phyloP scores from a whole-genome alignment of 228 moss, liverwort and hornwort genomes.

The Sphagnum fallax region DNA sequence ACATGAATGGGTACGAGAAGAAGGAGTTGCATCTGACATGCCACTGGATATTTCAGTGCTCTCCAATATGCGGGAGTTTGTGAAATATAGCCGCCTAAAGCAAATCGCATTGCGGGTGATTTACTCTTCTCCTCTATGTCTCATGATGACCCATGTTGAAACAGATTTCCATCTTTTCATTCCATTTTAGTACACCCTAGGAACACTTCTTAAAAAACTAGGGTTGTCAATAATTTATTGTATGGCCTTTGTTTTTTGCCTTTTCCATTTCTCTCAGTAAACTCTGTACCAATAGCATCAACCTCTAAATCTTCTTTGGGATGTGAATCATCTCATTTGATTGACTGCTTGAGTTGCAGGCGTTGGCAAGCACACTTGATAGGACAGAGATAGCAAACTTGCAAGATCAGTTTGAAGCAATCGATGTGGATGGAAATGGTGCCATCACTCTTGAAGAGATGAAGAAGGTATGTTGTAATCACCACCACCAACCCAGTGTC shows the following conservation, averaged over 20 bases:
- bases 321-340: neutral
- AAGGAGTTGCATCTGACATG: conserved; percentile 86
- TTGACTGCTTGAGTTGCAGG: conserved; percentile 25
- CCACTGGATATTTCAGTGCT: conserved; percentile 94
- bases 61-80: conserved; percentile 97
- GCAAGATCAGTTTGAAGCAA: conserved; percentile 90
- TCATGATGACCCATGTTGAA: too few species aligned
- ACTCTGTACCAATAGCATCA: too few species aligned
- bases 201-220: too few species aligned
- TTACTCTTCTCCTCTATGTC: neutral
- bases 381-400: conserved; percentile 69
- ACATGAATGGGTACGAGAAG: conserved; percentile 94
- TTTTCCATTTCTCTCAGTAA: neutral
- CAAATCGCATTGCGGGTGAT: conserved; percentile 81
- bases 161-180: too few species aligned
- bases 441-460: conserved; percentile 97
- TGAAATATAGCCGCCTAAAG: conserved; percentile 93
- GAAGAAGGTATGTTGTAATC: conserved; percentile 40
- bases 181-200: neutral
- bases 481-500: too few species aligned
- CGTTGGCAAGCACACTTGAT: conserved; percentile 87
- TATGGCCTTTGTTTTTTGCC: neutral
- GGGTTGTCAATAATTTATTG: neutral
- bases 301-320: neutral
- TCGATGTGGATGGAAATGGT: conserved; percentile 91